Conservation (phyloP, 1,284 basidiomycete genomes). For the Ustilago esculenta region DNA sequence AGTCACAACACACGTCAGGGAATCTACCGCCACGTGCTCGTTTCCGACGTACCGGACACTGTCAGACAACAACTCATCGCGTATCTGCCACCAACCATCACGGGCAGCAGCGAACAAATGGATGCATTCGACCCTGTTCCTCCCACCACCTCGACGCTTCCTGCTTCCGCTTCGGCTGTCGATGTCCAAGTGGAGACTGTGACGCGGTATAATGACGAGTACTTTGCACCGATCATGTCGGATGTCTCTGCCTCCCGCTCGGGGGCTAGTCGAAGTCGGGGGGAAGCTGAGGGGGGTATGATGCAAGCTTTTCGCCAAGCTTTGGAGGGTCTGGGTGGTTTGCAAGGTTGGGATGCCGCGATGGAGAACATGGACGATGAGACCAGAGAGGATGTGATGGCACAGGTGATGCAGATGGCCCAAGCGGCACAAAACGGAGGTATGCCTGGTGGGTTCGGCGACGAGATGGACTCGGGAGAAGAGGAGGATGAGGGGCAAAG, state of each 20-base stretch:
- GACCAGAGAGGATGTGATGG: conserved; percentile 51
- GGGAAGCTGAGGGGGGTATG: conserved; percentile 15
- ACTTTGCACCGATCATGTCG: conserved; percentile 49
- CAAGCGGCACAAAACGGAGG: conserved; percentile 17
- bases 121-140: conserved; percentile 64
- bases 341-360: conserved; percentile 47
- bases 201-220: conserved; percentile 59
- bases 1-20: conserved; percentile 40
- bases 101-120: conserved; percentile 45
- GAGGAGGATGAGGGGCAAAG: conserved; percentile 14
- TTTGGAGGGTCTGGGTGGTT: conserved; percentile 22
- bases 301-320: conserved; percentile 40
- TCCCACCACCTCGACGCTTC: conserved; percentile 20
- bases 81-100: conserved; percentile 55
- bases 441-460: conserved; percentile 38
- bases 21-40: conserved; percentile 63
- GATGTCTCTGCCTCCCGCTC: background rate
- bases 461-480: conserved; percentile 4
- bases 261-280: conserved; percentile 1
- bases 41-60: conserved; percentile 62
- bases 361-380: conserved; percentile 60
- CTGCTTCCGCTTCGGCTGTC: background rate
- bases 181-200: conserved; percentile 13
- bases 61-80: conserved; percentile 59
- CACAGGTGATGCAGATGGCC: conserved; percentile 48